phyloP scores from a whole-genome alignment of 1,284 basidiomycete genomes.

The Irpex sp. region DNA sequence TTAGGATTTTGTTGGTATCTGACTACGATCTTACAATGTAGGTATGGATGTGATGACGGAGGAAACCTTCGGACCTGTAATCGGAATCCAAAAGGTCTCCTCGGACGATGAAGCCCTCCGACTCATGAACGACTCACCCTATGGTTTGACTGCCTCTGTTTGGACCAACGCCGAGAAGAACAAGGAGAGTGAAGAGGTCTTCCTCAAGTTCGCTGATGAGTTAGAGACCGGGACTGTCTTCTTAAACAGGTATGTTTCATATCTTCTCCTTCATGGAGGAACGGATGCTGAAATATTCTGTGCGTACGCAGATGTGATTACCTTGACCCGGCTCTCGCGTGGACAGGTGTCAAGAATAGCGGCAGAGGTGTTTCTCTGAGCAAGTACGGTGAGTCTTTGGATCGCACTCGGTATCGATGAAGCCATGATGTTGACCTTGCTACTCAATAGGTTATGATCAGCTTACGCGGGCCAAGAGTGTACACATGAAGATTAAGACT shows the following conservation, averaged over 20 bases:
- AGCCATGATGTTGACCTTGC: neutral
- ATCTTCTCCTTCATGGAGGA: neutral
- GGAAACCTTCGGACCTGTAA: slow-evolving; percentile 87
- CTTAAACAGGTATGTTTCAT: slow-evolving; percentile 62
- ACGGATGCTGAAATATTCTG: neutral
- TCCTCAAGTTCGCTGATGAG: slow-evolving; percentile 68
- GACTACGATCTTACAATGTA: slow-evolving; percentile 24
- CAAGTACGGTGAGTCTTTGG: slow-evolving; percentile 66
- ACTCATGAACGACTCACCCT: slow-evolving; percentile 96
- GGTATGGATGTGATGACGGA: slow-evolving; percentile 93
- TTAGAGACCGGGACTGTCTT: slow-evolving; percentile 91
- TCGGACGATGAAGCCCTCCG: slow-evolving; percentile 83
- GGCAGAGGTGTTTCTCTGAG: slow-evolving; percentile 89
- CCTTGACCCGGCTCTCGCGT: slow-evolving; percentile 88
- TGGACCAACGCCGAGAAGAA: slow-evolving; percentile 79
- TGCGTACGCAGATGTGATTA: slow-evolving; percentile 62
- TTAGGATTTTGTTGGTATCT: too few relatives aligned
- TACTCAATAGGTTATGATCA: slow-evolving; percentile 64
- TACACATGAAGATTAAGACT: slow-evolving; percentile 75
- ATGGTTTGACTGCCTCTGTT: slow-evolving; percentile 89
- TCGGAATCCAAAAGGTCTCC: slow-evolving; percentile 87
- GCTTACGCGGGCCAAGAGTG: slow-evolving; percentile 70
- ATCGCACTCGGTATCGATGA: neutral
- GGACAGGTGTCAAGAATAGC: slow-evolving; percentile 93
- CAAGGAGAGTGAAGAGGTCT: slow-evolving; percentile 60